phyloP scores from a whole-genome alignment of 2,329 filamentous ascomycete genomes.

The Diaporthe velutina region DNA sequence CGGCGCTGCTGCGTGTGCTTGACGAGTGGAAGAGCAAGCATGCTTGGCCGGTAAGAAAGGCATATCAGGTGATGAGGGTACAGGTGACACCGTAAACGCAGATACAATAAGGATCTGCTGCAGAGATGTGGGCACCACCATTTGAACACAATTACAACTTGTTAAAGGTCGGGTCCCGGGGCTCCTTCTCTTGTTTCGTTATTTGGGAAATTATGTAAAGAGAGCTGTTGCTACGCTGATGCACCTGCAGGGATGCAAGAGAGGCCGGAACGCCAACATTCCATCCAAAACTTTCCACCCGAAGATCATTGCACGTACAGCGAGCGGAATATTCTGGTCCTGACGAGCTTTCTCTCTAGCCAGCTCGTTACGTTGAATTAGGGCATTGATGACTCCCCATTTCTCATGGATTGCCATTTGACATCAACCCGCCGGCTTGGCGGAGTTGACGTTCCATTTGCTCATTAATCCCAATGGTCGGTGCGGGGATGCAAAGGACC shows the following conservation, averaged over 20 bases:
- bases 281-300: too few relatives aligned
- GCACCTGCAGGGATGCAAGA: background rate
- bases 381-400: too few relatives aligned
- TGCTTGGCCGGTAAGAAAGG: slow-evolving; percentile 18
- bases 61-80: slow-evolving; percentile 7
- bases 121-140: background rate
- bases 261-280: background rate
- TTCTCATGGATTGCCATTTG: too few relatives aligned
- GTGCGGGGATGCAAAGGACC: background rate
- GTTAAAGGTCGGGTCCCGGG: too few relatives aligned
- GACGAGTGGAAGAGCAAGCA: slow-evolving; percentile 10
- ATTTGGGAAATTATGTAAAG: too few relatives aligned
- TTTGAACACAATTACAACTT: too few relatives aligned
- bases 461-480: background rate
- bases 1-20: slow-evolving; percentile 2
- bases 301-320: background rate
- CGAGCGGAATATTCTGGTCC: background rate
- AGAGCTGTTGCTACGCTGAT: background rate
- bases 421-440: background rate
- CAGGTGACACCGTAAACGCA: background rate
- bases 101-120: background rate
- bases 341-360: background rate
- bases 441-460: slow-evolving; percentile 17
- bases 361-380: background rate
- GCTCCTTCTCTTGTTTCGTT: background rate